Conservation (phyloP, 2,329 filamentous ascomycete species). For the Colletotrichum scovillei region DNA sequence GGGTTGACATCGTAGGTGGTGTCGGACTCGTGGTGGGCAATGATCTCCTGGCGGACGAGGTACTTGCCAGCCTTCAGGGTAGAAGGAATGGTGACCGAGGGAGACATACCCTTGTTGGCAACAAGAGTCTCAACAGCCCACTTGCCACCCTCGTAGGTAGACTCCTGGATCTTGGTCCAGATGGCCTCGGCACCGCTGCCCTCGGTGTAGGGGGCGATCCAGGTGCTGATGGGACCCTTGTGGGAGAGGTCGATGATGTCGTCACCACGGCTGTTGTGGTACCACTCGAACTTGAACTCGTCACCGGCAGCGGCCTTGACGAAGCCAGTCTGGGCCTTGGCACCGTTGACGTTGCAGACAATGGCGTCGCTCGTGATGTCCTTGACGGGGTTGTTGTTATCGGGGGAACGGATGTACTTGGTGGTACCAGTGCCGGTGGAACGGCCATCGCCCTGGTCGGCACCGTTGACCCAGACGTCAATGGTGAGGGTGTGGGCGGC, state of each 20-base stretch:
- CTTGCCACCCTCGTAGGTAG: constrained; percentile 50
- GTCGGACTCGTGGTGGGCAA: constrained; percentile 61
- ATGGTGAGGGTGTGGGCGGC: constrained; percentile 60
- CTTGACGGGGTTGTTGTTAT: constrained; percentile 57
- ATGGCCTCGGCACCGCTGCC: constrained; percentile 59
- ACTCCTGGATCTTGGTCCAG: constrained; percentile 60
- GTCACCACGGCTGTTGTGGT: constrained; percentile 60
- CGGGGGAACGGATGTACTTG: constrained; percentile 57
- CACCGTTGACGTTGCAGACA: constrained; percentile 57
- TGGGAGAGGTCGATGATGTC: constrained; percentile 66
- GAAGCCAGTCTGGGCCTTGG: constrained; percentile 49
- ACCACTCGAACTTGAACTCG: constrained; percentile 61
- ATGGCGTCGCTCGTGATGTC: constrained; percentile 54
- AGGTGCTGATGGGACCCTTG: constrained; percentile 64
- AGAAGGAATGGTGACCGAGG: constrained; percentile 58
- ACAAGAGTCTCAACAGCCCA: constrained; percentile 59
- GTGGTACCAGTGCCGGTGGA: constrained; percentile 51
- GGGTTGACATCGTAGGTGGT: constrained; percentile 44
- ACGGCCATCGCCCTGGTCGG: constrained; percentile 42
- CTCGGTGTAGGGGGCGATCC: constrained; percentile 57
- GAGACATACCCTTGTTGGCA: constrained; percentile 57
- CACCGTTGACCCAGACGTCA: constrained; percentile 59
- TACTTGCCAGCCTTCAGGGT: constrained; percentile 62
- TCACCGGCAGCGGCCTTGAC: constrained; percentile 59
- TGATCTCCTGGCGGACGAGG: constrained; percentile 66